A percentile compares a stretch with the other conserved stretches of the same genome.
Evolutionary conservation across 164 flowering plant species (phyloP).

Genomic region (Aristolochia californica): DNA sequence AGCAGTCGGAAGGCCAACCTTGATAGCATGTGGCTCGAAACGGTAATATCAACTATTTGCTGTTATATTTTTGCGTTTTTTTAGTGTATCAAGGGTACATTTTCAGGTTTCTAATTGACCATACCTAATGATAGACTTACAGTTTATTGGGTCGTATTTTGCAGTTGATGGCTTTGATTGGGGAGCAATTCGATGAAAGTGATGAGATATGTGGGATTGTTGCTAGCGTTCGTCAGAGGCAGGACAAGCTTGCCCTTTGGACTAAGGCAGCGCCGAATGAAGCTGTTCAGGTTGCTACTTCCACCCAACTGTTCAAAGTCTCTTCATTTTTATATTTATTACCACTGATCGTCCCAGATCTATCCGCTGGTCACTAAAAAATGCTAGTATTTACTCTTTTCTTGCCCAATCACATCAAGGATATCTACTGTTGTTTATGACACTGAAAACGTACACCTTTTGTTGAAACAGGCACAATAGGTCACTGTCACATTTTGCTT

Average conservation of each 20-base stretch:
- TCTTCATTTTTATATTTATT: not conserved
- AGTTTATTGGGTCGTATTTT: not conserved
- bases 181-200: conserved; percentile 87
- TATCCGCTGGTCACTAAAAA: no score
- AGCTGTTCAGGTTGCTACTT: conserved; percentile 61
- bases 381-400: no score
- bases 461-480: no score
- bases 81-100: no score
- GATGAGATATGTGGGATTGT: conserved; percentile 92
- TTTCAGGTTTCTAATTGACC: no score
- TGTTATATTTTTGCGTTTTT: no score
- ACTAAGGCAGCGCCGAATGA: conserved; percentile 83
- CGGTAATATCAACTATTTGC: conserved; percentile 28
- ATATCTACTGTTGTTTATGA: no score
- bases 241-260: conserved; percentile 83
- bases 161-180: conserved; percentile 88
- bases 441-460: no score
- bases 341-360: not conserved
- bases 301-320: no score
- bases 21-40: conserved; percentile 89
- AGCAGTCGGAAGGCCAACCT: conserved; percentile 48
- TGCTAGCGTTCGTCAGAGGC: conserved; percentile 72
- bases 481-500: no score
- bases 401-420: no score
- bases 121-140: no score